A percentile compares a stretch with the other conserved stretches of the same genome.
Evolutionary conservation across 192 early-diverging fungal species (phyloP).

Genomic region (Mortierella alpina): DNA sequence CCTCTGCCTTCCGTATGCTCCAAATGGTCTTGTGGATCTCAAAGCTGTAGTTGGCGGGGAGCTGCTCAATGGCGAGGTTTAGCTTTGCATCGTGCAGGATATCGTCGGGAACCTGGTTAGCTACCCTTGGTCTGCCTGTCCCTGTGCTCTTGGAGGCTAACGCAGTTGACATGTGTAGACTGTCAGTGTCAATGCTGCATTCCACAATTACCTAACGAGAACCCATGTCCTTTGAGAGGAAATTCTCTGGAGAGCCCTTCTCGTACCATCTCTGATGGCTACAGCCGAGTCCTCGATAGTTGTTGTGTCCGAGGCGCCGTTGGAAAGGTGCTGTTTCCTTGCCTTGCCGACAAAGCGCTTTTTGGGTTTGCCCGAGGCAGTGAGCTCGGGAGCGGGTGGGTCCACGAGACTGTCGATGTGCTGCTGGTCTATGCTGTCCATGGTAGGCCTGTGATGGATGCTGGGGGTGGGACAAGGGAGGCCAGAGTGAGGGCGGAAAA

Average conservation of each 20-base stretch:
- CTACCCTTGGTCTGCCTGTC: conserved; percentile 52
- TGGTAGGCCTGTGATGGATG: not conserved
- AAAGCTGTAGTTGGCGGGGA: conserved; percentile 98
- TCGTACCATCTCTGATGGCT: conserved; percentile 56
- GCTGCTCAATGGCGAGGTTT: conserved; percentile 85
- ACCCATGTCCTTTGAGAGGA: not conserved
- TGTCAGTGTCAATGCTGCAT: no score
- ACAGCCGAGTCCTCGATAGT: conserved; percentile 64
- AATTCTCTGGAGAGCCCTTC: not conserved
- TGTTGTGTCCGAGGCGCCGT: conserved; percentile 19
- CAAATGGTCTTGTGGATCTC: conserved; percentile 98
- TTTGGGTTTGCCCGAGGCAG: conserved; percentile 55
- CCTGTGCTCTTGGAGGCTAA: conserved; percentile 32
- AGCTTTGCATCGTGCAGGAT: conserved; percentile 85
- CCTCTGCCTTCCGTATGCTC: conserved; percentile 79
- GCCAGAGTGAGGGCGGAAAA: not conserved
- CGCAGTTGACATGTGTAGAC: not conserved
- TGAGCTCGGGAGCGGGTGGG: conserved; percentile 20
- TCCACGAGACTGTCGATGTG: not conserved
- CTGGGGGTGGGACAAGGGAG: not conserved
- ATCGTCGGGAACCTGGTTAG: conserved; percentile 85
- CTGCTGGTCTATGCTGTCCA: conserved; percentile 5
- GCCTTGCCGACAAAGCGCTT: conserved; percentile 65
- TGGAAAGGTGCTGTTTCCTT: conserved; percentile 34
- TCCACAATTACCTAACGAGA: not conserved